Evolutionary conservation across 2,329 filamentous ascomycete species (phyloP), one percentile per base, ranked within the genome.

Genomic region (Pseudofabraea citricarpa): DNA sequence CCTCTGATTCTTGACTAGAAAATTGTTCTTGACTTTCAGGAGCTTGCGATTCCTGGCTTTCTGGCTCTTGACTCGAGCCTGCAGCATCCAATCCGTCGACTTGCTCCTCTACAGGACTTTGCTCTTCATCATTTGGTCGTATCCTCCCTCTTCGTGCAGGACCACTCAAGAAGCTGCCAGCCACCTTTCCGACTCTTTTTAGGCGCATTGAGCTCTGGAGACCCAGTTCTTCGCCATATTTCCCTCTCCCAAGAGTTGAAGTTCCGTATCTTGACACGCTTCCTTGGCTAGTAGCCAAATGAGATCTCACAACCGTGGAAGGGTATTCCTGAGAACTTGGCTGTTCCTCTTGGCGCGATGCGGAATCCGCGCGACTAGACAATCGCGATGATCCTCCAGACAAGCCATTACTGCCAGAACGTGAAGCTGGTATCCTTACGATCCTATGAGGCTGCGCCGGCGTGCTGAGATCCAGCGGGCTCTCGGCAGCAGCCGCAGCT

Each of bases 141-240:
- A 82, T 74, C 48, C 85, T 76, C 20, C 87, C 88, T 53, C 89
- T 75, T 43, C 88, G 78, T 16, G 88, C 86, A 21, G 88, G 88
- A 1, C 86, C 87, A 53, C 86, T 89, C 18, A 93, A 69, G 52
- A 91, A 90, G 47, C 80, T 85, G 1, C 87, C 88, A 2, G 84
- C 79, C 6, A 85, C 72, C 63, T 87, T 87, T 13, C 83, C 84
- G 12, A 88, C 78, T 48, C 87, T 74, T 65, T 90, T 91, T 46
- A 90, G 72, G 5, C 88, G 78, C 72, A 90, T 79, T 0, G 87
- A 89, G 54, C 83, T 83, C 47, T 87, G 85, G 2, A 80, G 68
- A 12, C 78, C 82, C 24, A 69, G 66, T 24, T 85, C 81, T 19
- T 90, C 84, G 3, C 79, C 79, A 39, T 73, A 71, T 26, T 74